Evolutionary conservation across 1,284 basidiomycete genomes (phyloP), one percentile per base, ranked within the genome.

Genomic region (Cryptococcus floricola): DNA sequence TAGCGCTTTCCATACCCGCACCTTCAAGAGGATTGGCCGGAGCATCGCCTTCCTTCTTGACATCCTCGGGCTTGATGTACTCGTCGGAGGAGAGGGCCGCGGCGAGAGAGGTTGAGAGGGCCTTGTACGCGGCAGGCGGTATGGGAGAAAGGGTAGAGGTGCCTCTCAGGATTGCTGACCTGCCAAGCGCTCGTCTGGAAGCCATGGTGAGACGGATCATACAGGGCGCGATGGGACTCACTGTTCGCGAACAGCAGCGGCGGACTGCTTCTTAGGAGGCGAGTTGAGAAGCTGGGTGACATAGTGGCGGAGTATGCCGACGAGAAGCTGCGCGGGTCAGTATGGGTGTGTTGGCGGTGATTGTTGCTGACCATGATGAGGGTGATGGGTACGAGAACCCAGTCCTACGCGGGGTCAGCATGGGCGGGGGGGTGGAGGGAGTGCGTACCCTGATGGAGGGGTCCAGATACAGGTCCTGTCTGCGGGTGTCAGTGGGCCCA

Each of bases 1-100:
- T 96, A 91, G 98, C 96, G 28, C 87, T 88, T 61, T 98, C 96
- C 93, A 98, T 97, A 49, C 87, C 85, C 39, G 83, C 84, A 6
- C 91, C 91, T 78, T 98, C 93, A 68, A 98, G 83, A 2, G 83
- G 82, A 64, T 81, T 83, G 39, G 78, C 69, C 0, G 88, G 81
- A 12, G 83, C 76, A 9, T 82, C 77, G 58, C 87, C 85, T 16
- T 76, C 75, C 10, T 69, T 62, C 9, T 64, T 60, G 25, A 81
- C 81, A 28, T 75, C 75, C 64, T 86, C 85, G 1, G 87, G 84
- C 70, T 93, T 92, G 59, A 97, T 84, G 76, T 89, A 96, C 13
- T 81, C 82, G 28, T 91, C 92, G 2, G 83, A 80, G 39, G 81
- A 80, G 69, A 89, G 91, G 0, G 87, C 85, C 14, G 85, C 79